Conservation (phyloP, 225 moss, liverwort and hornwort genomes). For the Physcomitrium patens region DNA sequence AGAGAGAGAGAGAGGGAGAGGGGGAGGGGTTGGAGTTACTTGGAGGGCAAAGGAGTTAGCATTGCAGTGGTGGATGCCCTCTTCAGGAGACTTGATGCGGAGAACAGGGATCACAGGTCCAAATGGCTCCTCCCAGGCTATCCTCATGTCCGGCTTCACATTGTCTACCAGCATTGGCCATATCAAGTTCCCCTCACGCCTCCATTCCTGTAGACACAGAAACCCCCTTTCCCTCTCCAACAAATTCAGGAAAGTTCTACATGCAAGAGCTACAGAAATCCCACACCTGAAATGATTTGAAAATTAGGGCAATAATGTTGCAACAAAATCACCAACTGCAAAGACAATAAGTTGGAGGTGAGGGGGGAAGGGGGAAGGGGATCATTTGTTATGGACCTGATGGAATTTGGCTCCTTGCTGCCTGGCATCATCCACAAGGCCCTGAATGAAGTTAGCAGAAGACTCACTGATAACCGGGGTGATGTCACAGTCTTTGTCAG, state of each 20-base stretch:
- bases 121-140: constrained; percentile 53
- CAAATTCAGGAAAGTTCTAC: no score
- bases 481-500: constrained; percentile 38
- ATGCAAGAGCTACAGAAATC: background rate
- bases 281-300: background rate
- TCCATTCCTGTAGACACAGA: constrained; percentile 38
- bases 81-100: constrained; percentile 43
- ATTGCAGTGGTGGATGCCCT: constrained; percentile 47
- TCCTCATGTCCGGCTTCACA: constrained; percentile 43
- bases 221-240: no score
- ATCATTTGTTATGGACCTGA: no score
- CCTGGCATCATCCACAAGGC: constrained; percentile 41
- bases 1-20: no score
- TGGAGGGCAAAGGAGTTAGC: constrained; percentile 46
- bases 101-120: constrained; percentile 46
- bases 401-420: constrained; percentile 38
- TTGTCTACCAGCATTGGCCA: constrained; percentile 50
- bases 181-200: constrained; percentile 46
- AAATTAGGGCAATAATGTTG: no score
- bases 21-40: background rate
- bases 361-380: no score
- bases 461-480: constrained; percentile 45
- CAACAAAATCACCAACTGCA: no score
- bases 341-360: no score
- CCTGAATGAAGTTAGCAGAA: constrained; percentile 49